Conservation (phyloP, 305 asterid species). For the Fraxinus baroniana region DNA sequence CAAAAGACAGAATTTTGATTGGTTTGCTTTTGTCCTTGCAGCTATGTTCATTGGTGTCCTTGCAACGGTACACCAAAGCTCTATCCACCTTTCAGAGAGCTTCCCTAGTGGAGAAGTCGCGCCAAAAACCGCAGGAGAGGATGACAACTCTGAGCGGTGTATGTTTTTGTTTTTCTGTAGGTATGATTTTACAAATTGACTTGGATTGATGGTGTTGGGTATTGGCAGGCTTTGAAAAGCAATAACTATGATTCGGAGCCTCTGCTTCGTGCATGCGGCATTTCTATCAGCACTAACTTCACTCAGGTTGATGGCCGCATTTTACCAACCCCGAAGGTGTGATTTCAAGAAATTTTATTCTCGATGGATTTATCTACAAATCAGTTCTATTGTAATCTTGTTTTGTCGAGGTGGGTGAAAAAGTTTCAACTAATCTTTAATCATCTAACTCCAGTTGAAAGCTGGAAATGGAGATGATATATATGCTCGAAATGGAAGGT, state of each 20-base stretch:
- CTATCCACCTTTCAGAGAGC: slow-evolving; percentile 60
- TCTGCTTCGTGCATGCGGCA: slow-evolving; percentile 63
- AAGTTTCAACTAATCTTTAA: slow-evolving; percentile 5
- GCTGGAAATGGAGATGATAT: slow-evolving; percentile 62
- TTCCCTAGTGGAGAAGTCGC: slow-evolving; percentile 73
- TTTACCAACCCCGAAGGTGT: slow-evolving; percentile 69
- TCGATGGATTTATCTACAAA: neutral
- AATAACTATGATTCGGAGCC: slow-evolving; percentile 69
- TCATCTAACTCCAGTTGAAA: slow-evolving; percentile 45
- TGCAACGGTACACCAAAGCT: slow-evolving; percentile 76
- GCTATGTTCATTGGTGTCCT: slow-evolving; percentile 55
- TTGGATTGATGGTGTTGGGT: slow-evolving; percentile 2
- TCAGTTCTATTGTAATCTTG: neutral
- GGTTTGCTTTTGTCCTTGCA: slow-evolving; percentile 20
- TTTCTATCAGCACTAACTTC: slow-evolving; percentile 51
- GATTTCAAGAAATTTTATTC: neutral
- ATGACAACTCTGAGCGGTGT: slow-evolving; percentile 60
- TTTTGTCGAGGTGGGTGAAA: neutral
- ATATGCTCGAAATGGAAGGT: slow-evolving; percentile 56
- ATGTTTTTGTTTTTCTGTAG: slow-evolving; percentile 11
- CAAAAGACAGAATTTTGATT: neutral
- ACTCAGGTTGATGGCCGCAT: slow-evolving; percentile 80
- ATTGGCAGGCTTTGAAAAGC: slow-evolving; percentile 59
- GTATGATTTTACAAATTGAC: neutral
- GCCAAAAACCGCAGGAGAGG: slow-evolving; percentile 82